Conservation (phyloP, 768 basidiomycete species). For the Trametes sanguinea region DNA sequence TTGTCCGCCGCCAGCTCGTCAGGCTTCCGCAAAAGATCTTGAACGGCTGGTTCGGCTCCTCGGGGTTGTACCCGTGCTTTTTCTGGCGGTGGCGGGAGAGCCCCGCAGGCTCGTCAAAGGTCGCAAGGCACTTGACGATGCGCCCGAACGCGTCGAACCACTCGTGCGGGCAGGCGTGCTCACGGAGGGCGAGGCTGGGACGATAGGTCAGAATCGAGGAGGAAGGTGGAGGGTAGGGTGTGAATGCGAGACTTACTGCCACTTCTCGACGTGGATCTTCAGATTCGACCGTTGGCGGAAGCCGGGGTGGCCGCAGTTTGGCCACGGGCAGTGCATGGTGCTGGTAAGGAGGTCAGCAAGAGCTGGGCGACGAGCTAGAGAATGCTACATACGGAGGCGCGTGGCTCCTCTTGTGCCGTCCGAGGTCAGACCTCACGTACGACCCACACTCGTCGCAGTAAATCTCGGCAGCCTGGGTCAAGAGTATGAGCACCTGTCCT, state of each 20-base stretch:
- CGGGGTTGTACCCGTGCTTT: background rate
- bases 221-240: too few species aligned
- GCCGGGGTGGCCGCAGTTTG: background rate
- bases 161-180: background rate
- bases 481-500: too few species aligned
- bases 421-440: background rate
- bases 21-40: background rate
- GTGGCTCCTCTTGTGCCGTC: background rate
- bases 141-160: background rate
- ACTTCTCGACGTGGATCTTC: background rate
- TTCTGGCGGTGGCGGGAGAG: constrained; percentile 1
- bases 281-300: background rate
- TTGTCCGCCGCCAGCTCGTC: constrained; percentile 1
- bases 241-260: background rate
- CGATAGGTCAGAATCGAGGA: background rate
- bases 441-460: background rate
- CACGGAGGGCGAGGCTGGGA: background rate
- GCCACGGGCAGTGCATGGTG: background rate
- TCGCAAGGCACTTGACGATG: background rate
- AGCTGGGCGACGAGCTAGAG: background rate
- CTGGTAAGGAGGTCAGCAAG: background rate
- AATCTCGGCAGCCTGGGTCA: background rate
- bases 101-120: background rate
- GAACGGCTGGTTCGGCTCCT: background rate
- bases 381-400: background rate